phyloP scores from a whole-genome alignment of 192 early-diverging fungal species.

The Coemansia sp. region DNA sequence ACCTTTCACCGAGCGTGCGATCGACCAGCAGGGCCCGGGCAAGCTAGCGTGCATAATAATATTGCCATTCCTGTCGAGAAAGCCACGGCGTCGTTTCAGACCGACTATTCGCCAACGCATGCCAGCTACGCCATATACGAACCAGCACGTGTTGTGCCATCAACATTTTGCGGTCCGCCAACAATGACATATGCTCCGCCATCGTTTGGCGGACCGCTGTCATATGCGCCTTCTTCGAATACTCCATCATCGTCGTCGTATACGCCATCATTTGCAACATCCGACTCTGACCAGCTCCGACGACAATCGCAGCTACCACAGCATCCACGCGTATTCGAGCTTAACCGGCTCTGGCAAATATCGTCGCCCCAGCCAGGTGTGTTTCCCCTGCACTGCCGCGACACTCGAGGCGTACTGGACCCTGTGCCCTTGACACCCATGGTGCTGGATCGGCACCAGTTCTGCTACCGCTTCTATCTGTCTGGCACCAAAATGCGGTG shows the following conservation, averaged over 20 bases:
- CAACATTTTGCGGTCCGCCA: not conserved
- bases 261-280: not conserved
- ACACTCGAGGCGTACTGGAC: conserved; percentile 41
- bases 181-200: not conserved
- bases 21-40: not conserved
- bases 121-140: not conserved
- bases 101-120: not conserved
- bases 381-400: conserved; percentile 51
- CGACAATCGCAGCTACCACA: not conserved
- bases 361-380: conserved; percentile 35
- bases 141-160: not conserved
- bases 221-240: not conserved
- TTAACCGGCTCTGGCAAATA: conserved; percentile 45
- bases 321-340: conserved; percentile 16
- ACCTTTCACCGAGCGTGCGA: conserved; percentile 23
- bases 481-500: conserved; percentile 47
- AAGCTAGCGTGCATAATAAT: not conserved
- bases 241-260: not conserved
- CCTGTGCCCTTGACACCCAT: conserved; percentile 43
- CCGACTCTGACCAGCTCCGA: not conserved
- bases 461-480: conserved; percentile 50
- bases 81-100: not conserved
- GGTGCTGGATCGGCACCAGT: conserved; percentile 49
- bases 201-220: not conserved
- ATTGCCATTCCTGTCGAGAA: not conserved